Evolutionary conservation across 495 filamentous ascomycete species (phyloP), one percentile per base, ranked within the genome.

Genomic region (Ramalina peruviana): DNA sequence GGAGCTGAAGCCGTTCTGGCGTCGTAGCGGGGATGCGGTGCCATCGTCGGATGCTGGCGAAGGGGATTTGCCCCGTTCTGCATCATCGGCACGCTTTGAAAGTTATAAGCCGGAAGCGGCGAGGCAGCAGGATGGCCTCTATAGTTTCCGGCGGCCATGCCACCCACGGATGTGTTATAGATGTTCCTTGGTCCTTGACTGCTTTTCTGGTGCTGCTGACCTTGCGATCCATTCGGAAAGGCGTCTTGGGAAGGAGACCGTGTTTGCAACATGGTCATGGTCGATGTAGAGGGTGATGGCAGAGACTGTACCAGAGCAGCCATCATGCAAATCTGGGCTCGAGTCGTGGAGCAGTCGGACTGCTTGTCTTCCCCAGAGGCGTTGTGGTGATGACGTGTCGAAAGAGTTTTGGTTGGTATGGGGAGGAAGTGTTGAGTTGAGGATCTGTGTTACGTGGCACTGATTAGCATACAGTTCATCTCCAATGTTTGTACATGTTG

Each of bases 261-360:
- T 53, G 83, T 76, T 62, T 88, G 85, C 55, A 94, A 81, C 77
- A 90, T 81, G 48, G 83, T 83, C 60, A 85, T 77, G 53, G 83
- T 85, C 60, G 78, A 76, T 64, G 80, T 79, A 16, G 45, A 36
- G 67, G 87, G 85, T 68, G 85, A 79, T 58, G 86, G 83, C 63
- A 89, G 88, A 54, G 86, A 78, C 74, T 94, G 87, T 67, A 92
- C 86, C 70, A 94, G 76, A 67, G 87, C 86, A 71, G 87, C 87
- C 87, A 94, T 94, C 61, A 54, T 78, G 51, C 26, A 50, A 46
- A 12, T 21, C 10, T 33, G 3, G 30, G 5, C 4, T 33, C 12
- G 9, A 3, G 12, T 33, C 9, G 30, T 33, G 26, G 12, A 33
- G 30, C 30, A 33, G 30, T 33, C 30, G 9, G 0, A 3, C 9